These are phyloP conservation scores for Berberis thunbergii DNA, from an alignment of 164 flowering plant species.

Conservation along the genomic window DNA sequence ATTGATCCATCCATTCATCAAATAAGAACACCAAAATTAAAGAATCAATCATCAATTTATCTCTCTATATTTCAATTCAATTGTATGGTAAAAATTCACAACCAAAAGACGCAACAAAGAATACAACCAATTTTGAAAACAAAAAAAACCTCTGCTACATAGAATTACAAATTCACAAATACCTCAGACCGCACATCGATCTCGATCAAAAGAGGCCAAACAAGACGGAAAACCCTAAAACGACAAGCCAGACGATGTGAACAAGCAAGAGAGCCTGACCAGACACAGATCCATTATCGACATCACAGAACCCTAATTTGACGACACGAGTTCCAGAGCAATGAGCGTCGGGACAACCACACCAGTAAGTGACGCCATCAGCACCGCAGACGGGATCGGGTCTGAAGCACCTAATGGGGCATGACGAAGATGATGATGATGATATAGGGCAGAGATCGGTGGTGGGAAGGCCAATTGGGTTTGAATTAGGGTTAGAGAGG, in stretches of 20 bases:
- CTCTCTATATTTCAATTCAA: background rate
- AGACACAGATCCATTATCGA: conserved; percentile 35
- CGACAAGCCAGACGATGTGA: conserved; percentile 59
- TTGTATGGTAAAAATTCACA: background rate
- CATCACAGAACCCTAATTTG: conserved; percentile 49
- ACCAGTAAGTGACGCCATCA: conserved; percentile 76
- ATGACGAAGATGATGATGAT: conserved; percentile 17
- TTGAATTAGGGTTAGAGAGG: no score
- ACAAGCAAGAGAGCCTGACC: conserved; percentile 54
- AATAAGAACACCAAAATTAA: no score
- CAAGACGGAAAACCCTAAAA: conserved; percentile 45
- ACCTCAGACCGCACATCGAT: background rate
- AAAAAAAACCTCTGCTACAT: background rate
- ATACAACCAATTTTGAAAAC: background rate
- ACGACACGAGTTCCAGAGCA: conserved; percentile 48
- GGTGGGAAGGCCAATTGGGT: background rate
- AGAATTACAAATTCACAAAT: background rate
- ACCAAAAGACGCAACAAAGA: no score
- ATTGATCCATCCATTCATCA: no score
- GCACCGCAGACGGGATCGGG: conserved; percentile 67
- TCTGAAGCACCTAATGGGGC: conserved; percentile 55
- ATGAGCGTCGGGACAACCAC: conserved; percentile 56
- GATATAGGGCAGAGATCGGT: background rate
- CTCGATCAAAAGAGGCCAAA: conserved; percentile 37
- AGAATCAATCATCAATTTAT: no score